Conservation (phyloP, 73 alveolate species). For the Urostyla sp. region DNA sequence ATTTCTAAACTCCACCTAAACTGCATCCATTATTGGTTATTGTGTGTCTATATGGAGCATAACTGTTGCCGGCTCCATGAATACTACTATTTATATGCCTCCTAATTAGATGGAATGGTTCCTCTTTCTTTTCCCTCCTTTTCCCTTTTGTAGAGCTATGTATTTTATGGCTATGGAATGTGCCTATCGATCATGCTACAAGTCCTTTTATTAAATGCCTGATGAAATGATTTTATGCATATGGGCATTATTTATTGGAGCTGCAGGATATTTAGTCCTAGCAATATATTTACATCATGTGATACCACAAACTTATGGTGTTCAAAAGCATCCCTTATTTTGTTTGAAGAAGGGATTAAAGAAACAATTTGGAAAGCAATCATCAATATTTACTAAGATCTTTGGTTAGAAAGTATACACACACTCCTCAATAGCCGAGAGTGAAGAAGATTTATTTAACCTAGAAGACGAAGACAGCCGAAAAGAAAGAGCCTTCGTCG, state of each 20-base stretch:
- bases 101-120: constrained; percentile 85
- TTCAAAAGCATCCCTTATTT: constrained; percentile 58
- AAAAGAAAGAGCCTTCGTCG: constrained; percentile 73
- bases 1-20: constrained; percentile 83
- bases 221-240: constrained; percentile 81
- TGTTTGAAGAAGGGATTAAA: not conserved
- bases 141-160: constrained; percentile 85
- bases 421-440: not conserved
- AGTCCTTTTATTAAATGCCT: constrained; percentile 59
- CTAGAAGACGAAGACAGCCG: constrained; percentile 77
- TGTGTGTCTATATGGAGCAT: constrained; percentile 80
- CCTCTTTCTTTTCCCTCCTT: constrained; percentile 69
- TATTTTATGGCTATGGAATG: constrained; percentile 84
- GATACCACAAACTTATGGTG: constrained; percentile 95
- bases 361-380: not conserved
- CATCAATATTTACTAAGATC: not conserved
- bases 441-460: not conserved
- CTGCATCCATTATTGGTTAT: constrained; percentile 88
- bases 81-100: constrained; percentile 82
- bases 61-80: constrained; percentile 74
- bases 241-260: constrained; percentile 75
- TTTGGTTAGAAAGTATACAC: not conserved
- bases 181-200: constrained; percentile 84
- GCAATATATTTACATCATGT: constrained; percentile 91
- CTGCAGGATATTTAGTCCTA: constrained; percentile 71